These are phyloP conservation scores for Pichia rugopelliculosa DNA, from an alignment of 805 yeast species.

Conservation along the genomic window DNA sequence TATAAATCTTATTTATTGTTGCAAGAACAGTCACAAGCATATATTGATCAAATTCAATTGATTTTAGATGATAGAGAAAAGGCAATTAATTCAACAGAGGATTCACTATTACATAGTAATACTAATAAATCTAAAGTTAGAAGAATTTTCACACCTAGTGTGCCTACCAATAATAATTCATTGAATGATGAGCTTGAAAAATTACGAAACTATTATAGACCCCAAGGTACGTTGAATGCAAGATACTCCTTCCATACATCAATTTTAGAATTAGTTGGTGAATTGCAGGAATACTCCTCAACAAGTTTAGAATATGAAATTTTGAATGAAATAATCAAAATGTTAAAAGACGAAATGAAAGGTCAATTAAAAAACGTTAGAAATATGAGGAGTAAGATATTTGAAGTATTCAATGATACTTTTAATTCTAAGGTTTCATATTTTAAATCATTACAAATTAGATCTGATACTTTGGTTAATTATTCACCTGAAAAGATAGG, in stretches of 20 bases:
- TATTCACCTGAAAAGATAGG: conserved; percentile 28
- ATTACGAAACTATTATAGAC: conserved; percentile 26
- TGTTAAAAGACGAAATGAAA: conserved; percentile 30
- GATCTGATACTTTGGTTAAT: conserved; percentile 73
- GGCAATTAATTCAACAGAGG: conserved; percentile 26
- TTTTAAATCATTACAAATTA: conserved; percentile 74
- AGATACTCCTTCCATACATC: conserved; percentile 23
- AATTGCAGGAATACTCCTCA: conserved; percentile 4
- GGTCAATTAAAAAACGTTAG: conserved; percentile 36
- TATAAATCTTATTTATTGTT: conserved; percentile 66
- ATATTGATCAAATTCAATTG: conserved; percentile 47
- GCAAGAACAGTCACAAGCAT: conserved; percentile 63
- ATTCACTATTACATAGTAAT: not conserved
- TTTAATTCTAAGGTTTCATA: conserved; percentile 79
- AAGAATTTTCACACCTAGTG: not conserved
- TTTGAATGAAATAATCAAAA: not conserved
- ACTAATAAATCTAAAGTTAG: conserved; percentile 3
- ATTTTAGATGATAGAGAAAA: conserved; percentile 38
- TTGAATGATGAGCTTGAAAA: conserved; percentile 9
- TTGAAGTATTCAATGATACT: conserved; percentile 48
- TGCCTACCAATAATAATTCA: not conserved
- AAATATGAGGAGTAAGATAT: conserved; percentile 39
- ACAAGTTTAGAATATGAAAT: not conserved
- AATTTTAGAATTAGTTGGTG: conserved; percentile 19
- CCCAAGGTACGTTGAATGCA: conserved; percentile 27